Evolutionary conservation across 352 stramenopile genomes (phyloP), one percentile per base, ranked within the genome.

Genomic region (Porosira glacialis): DNA sequence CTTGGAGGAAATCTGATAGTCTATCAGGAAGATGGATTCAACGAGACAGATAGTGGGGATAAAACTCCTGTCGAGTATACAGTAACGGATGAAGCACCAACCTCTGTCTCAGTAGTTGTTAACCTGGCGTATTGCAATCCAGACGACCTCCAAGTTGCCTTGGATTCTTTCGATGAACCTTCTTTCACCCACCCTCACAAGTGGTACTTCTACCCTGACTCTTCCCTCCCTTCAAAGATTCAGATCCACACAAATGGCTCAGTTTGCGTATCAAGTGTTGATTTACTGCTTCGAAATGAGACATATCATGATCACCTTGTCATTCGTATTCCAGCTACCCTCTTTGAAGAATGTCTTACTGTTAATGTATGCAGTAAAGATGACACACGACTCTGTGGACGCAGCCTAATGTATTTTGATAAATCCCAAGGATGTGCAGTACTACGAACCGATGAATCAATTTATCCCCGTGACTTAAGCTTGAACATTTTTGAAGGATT

Each of bases 321-420:
- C 11, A 5, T 47, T 31, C 26, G 7, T 22, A 48, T 60, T 36
- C 51, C 33, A 48, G 51, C 36, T 5, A 36, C 15, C 21, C 51
- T 60, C 26, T 60, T 60, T 35, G 51, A 45, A 24, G 51, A 22
- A 24, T 60, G 51, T n/a, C 17, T 60, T 33, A 38, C 36, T 19
- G 48, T 36, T 13, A 60, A 60, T 60, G 51, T 60, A 2, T 60
- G 51, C 22, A 13, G 31, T 48, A 38, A 44, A 36, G 22, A 30
- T 33, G 13, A 48, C 26, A 30, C 35, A 30, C n/a, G 8, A 7
- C 26, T 47, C 2, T 60, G 33, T 49, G 33, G 33, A 11, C 51
- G 35, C 11, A 49, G 33, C 26, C 33, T 60, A 22, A 49, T 60
- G 33, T 36, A 36, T 28, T 36, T 8, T 55, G 45, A 55, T 36